Percentiles rank a stretch among this genome's conserved stretches.
Evolutionary conservation across 345 rosid species (phyloP).

Genomic region (Eucalyptus globulus): DNA sequence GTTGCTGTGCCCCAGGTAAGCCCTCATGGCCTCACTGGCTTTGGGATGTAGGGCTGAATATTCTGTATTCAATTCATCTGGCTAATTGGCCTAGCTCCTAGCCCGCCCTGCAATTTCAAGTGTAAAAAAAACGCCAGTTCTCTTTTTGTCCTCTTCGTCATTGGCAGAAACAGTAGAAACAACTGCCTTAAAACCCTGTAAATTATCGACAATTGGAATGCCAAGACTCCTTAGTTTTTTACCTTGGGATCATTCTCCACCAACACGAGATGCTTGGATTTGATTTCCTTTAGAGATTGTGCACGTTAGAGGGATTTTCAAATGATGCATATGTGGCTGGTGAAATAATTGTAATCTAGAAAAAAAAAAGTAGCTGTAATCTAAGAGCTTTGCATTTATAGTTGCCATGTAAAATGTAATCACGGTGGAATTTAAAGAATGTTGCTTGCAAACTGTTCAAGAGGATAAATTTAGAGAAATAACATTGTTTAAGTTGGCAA

Average conservation of each 20-base stretch:
- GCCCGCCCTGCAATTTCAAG: background rate
- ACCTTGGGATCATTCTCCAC: background rate
- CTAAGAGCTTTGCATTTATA: background rate
- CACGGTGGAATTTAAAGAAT: background rate
- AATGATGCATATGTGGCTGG: background rate
- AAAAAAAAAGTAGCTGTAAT: background rate
- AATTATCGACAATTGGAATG: background rate
- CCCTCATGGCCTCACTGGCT: slow-evolving; percentile 18
- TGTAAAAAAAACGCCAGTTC: slow-evolving; percentile 5
- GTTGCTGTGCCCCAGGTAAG: slow-evolving; percentile 6
- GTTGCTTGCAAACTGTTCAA: background rate
- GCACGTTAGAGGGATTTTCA: background rate
- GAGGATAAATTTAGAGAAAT: background rate
- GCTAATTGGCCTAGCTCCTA: background rate
- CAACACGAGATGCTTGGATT: background rate
- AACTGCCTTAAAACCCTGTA: background rate
- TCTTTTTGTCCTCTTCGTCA: background rate
- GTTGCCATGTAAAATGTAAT: background rate
- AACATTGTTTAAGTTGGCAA: background rate
- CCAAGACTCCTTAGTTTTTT: background rate
- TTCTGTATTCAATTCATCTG: background rate
- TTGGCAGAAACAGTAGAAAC: background rate
- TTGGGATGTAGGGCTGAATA: slow-evolving; percentile 12
- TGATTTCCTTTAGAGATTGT: background rate
- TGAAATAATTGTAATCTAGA: background rate